Evolutionary conservation across 257 asterid species (phyloP).

Genomic region (Penstemon eatonii): DNA sequence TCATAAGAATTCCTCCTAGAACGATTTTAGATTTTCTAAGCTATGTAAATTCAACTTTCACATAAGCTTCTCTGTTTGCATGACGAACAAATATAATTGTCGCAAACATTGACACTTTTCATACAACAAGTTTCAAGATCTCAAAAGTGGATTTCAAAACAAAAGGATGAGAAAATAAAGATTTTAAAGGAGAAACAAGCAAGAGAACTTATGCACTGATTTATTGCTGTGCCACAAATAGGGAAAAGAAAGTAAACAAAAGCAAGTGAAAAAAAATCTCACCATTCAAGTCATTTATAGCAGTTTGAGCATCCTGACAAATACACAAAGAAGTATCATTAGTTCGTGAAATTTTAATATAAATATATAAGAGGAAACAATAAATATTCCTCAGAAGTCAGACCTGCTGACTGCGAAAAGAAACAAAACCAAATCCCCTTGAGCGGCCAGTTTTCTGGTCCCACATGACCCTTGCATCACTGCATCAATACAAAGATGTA

Average conservation of each 20-base stretch:
- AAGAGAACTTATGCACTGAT: not conserved
- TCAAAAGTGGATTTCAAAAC: not conserved
- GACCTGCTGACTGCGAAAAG: conserved; percentile 85
- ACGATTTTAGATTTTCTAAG: conserved; percentile 3
- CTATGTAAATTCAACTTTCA: conserved; percentile 3
- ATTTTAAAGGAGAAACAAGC: not conserved
- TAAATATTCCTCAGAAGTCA: not conserved
- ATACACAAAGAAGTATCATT: conserved; percentile 10
- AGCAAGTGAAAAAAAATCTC: conserved; percentile 29
- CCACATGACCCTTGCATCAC: conserved; percentile 99
- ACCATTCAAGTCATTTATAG: conserved; percentile 82
- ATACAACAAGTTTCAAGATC: not conserved
- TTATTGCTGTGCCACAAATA: conserved; percentile 1
- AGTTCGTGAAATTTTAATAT: conserved; percentile 1
- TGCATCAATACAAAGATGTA: conserved; percentile 29
- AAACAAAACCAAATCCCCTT: conserved; percentile 89
- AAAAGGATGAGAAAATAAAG: not conserved
- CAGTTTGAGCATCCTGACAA: conserved; percentile 79
- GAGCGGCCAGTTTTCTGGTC: conserved; percentile 93
- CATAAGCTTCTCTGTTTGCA: not conserved
- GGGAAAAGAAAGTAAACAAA: not conserved
- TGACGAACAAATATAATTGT: not conserved
- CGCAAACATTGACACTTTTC: not conserved
- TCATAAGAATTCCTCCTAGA: not conserved
- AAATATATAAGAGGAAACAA: not conserved